Evolutionary conservation across 352 stramenopile species (phyloP), one percentile per base, ranked within the genome.

Genomic region (Globisporangium paroecandrum): DNA sequence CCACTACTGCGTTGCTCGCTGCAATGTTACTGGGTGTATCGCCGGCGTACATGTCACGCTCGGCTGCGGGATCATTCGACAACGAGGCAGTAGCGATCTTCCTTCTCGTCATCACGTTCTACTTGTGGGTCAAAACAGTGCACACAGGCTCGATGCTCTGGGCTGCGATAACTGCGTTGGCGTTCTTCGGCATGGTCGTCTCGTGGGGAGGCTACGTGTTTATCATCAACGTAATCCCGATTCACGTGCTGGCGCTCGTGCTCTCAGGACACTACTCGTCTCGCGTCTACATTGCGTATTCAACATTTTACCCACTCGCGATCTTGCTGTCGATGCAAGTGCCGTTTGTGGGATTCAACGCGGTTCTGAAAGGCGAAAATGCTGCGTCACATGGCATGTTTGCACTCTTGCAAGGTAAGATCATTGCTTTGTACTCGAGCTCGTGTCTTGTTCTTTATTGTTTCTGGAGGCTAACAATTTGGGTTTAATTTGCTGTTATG

Each of bases 181-280:
- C 85, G 3, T 99, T 99, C 75, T 98, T 99, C 73, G 97, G 96
- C 71, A 98, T 98, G 93, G 96, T 97, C 15, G 82, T 97, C 6
- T 95, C 95, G 1, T 99, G 97, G 97, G 97, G 97, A 70, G 97
- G 97, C 60, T 99, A 99, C 77, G 95, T 99, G 34, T 99, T 99
- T 81, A 98, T 99, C 55, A 91, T 99, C 76, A 99, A 99, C 78
- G 85, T 99, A 49, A 89, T 99, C 46, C 97, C 96, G 34, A 90
- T 98, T 27, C 96, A 99, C 76, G 92, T 97, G 18, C 77, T 98
- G 8, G 72, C 81, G 46, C 73, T 99, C 27, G 77, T 99, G 13
- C 62, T 98, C 3, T 79, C 89, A 13, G 95, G 95, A 8, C 81
- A 89, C 27, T 97, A 97, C 74, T 98, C 93, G 6, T 76, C 86